Conservation (phyloP, 2,329 filamentous ascomycete species). For the Cryphonectria carpinicola region DNA sequence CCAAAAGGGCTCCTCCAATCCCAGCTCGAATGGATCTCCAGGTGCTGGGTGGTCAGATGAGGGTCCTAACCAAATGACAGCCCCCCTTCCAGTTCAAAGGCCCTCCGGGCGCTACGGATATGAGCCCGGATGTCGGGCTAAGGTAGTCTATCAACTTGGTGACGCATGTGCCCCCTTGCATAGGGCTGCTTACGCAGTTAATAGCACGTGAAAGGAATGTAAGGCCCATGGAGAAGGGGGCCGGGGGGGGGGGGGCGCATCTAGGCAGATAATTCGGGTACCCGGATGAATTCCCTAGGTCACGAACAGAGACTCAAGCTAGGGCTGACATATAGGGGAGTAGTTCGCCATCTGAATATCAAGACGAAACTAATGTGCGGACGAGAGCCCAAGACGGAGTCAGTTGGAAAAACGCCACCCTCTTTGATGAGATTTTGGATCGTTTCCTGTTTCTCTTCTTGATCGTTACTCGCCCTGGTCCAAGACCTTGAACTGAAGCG, state of each 20-base stretch:
- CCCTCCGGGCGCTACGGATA: not conserved
- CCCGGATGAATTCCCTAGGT: not conserved
- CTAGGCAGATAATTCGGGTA: not conserved
- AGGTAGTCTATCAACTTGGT: not conserved
- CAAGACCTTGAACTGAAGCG: not conserved
- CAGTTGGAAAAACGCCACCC: not conserved
- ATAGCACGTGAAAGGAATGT: not conserved
- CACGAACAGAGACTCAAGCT: not conserved
- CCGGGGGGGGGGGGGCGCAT: not conserved
- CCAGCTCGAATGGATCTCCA: not conserved
- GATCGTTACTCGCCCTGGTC: not conserved
- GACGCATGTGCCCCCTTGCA: not conserved
- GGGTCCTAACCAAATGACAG: not conserved
- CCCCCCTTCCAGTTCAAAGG: not conserved
- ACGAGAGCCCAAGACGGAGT: not conserved
- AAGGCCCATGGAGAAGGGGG: not conserved
- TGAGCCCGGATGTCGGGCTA: not conserved
- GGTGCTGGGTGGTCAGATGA: not conserved
- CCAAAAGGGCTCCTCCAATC: not conserved
- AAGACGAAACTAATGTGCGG: not conserved
- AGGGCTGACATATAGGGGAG: not conserved
- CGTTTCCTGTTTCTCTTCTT: not conserved
- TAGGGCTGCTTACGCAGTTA: not conserved
- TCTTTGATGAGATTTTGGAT: not conserved
- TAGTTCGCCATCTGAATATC: not conserved